A percentile compares a stretch with the other conserved stretches of the same genome.
These are phyloP conservation scores for Podospora conica DNA, from an alignment of 495 filamentous ascomycete genomes.

Conservation along the genomic window DNA sequence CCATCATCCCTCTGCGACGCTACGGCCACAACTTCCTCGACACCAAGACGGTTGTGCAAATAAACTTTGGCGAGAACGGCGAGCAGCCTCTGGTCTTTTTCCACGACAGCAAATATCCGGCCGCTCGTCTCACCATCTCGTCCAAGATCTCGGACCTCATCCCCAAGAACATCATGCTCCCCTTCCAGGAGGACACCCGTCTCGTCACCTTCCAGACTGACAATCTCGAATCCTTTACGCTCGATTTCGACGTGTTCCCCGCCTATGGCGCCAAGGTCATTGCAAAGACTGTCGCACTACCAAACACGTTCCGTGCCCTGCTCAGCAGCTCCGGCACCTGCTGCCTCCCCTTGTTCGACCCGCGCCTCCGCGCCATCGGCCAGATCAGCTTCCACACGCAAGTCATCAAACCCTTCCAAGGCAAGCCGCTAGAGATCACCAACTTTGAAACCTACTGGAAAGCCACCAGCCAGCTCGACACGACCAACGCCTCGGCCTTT, in stretches of 20 bases:
- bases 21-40: conserved; percentile 99
- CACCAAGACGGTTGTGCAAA: conserved; percentile 88
- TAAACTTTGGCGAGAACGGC: conserved; percentile 69
- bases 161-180: conserved; percentile 87
- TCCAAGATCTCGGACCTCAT: conserved; percentile 94
- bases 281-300: conserved; percentile 86
- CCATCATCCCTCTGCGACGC: conserved; percentile 87
- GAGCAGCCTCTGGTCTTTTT: conserved; percentile 80
- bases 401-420: conserved; percentile 92
- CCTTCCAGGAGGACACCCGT: conserved; percentile 90
- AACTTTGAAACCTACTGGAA: conserved; percentile 99
- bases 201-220: conserved; percentile 94
- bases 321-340: conserved; percentile 71
- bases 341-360: conserved; percentile 85
- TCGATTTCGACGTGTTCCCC: conserved; percentile 97
- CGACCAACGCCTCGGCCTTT: conserved; percentile 55
- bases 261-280: conserved; percentile 97
- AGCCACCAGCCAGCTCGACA: conserved; percentile 84
- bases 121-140: conserved; percentile 89
- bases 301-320: conserved; percentile 71
- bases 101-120: conserved; percentile 91
- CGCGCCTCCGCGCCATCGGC: conserved; percentile 85
- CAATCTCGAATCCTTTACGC: conserved; percentile 80
- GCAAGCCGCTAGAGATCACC: conserved; percentile 90
- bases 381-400: conserved; percentile 90